phyloP scores from a whole-genome alignment of 768 basidiomycete genomes.

The Cystobasidium onofrii region DNA sequence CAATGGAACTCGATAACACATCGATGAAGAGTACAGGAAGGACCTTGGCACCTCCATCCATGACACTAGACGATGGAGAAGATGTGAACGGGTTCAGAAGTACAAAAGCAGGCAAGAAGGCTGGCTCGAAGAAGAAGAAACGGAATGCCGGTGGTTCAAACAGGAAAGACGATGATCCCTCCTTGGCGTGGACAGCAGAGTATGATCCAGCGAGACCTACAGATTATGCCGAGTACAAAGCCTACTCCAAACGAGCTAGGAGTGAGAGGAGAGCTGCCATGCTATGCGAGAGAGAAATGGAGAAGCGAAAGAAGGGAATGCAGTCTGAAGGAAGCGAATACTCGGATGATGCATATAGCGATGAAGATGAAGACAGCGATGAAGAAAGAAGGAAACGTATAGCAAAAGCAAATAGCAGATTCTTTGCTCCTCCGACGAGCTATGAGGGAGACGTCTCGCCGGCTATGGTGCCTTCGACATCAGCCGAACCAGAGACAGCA shows the following conservation, averaged over 20 bases:
- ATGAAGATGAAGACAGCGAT: conserved; percentile 13
- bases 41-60: conserved; percentile 17
- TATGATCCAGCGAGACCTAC: conserved; percentile 35
- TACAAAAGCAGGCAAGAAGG: conserved; percentile 31
- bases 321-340: background rate
- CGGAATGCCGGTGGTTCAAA: conserved; percentile 20
- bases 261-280: conserved; percentile 1
- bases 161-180: conserved; percentile 31
- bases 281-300: conserved; percentile 14
- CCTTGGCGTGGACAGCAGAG: conserved; percentile 30
- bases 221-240: conserved; percentile 34
- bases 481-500: background rate
- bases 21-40: background rate
- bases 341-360: conserved; percentile 27
- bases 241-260: conserved; percentile 5
- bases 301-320: conserved; percentile 3
- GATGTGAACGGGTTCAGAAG: conserved; percentile 34
- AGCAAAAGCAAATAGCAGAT: conserved; percentile 27
- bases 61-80: conserved; percentile 32
- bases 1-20: background rate
- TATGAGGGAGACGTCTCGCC: conserved; percentile 14
- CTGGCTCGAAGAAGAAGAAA: conserved; percentile 21
- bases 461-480: background rate
- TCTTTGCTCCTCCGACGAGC: conserved; percentile 34
- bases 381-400: conserved; percentile 29